Base-by-base conservation (phyloP, 306 rosid genomes). In the Rubus idaeus region DNA sequence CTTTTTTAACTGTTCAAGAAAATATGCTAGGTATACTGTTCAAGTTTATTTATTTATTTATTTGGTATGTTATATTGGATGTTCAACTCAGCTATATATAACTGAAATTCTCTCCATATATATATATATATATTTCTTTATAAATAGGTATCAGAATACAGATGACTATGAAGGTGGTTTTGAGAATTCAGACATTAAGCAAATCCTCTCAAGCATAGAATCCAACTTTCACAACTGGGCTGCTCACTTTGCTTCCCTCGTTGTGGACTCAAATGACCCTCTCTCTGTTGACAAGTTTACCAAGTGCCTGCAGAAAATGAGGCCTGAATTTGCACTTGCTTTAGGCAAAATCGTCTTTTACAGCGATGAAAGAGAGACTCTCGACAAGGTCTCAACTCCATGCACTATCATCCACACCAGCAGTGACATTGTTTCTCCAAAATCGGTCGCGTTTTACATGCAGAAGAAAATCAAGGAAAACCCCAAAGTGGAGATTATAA, bases 121-220 rank as follows among this genome's bases (percentile, higher is more conserved):
- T n/a, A 37, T 63, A 64, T 40, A 17, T 64, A 41, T 23, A 23
- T 40, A 3, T 11, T 46, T 3, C 52, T 44, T 53, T 67, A 39
- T 18, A 21, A 8, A 11, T 71, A 95, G 99, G 87, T 95, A 84
- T 73, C 17, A 87, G 35, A 92, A 95, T 40, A 80, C 80, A 37
- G 94, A 84, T 37, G 97, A 77, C 35, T 95, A 95, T 23, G 90
- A 92, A 72, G 97, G 99, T 5, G 99, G 99, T 5, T 84, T 89
- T 40, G 84, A 78, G 41, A 83, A 71, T 44, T 82, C 96, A 68
- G 92, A 86, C 2, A 41, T 95, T 18, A 91, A 90, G 12, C 42
- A 83, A 37, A 79, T 95, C 75, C 16, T 92, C 60, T 51, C 71
- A 44, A 71, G 55, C 83, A 83, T 95, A 6, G 92, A 92, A 51